Evolutionary conservation across 768 basidiomycete genomes (phyloP).

Genomic region (Trametes elegans): DNA sequence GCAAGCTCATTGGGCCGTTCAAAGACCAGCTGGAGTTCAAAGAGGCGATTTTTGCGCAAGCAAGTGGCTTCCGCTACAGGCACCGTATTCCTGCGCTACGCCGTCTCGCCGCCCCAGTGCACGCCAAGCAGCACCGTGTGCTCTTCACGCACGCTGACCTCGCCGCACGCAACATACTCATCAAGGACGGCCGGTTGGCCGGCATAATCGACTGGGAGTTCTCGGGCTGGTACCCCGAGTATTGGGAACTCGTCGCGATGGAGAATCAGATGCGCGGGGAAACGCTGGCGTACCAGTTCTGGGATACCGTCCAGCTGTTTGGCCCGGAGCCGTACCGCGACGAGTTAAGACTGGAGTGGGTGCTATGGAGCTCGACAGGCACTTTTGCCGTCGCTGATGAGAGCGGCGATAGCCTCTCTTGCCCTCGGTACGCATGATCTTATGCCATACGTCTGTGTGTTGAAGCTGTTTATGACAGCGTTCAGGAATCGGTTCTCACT

Average conservation of each 20-base stretch:
- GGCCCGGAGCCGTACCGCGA: not conserved
- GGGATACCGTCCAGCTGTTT: constrained; percentile 6
- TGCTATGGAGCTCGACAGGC: not conserved
- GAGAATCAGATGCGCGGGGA: not conserved
- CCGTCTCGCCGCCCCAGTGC: not conserved
- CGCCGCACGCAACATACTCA: constrained; percentile 23
- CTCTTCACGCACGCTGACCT: constrained; percentile 28
- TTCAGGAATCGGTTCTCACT: too few relatives aligned
- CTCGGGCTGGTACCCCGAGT: constrained; percentile 28
- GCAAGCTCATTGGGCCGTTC: not conserved
- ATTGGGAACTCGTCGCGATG: constrained; percentile 25
- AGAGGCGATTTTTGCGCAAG: not conserved
- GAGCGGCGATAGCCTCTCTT: not conserved
- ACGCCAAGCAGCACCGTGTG: constrained; percentile 5
- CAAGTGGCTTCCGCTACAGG: not conserved
- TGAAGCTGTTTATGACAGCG: too few relatives aligned
- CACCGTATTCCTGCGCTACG: not conserved
- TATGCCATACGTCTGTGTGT: too few relatives aligned
- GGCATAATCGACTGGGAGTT: constrained; percentile 29
- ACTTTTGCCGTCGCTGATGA: not conserved
- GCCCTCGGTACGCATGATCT: not conserved
- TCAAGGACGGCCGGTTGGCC: constrained; percentile 16
- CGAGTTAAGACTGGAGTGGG: constrained; percentile 1
- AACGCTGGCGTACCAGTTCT: not conserved
- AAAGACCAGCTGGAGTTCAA: constrained; percentile 1